phyloP scores from a whole-genome alignment of 2,329 filamentous ascomycete species.

The Arthrinium puccinioides region DNA sequence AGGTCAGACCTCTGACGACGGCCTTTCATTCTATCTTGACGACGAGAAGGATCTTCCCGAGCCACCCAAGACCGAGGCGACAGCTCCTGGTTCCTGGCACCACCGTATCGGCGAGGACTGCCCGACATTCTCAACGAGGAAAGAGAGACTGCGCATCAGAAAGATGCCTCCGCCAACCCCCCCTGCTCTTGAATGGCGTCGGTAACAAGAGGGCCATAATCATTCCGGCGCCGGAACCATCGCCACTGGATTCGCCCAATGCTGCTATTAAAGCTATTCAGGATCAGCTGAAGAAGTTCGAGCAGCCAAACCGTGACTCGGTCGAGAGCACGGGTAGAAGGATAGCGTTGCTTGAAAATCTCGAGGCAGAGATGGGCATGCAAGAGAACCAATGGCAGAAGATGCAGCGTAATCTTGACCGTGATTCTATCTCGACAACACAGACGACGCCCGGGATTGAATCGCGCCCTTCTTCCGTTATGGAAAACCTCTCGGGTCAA shows the following conservation, averaged over 20 bases:
- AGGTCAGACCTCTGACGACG: conserved; percentile 11
- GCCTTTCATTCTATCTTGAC: conserved; percentile 17
- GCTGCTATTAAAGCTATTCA: conserved; percentile 43
- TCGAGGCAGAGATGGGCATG: conserved; percentile 55
- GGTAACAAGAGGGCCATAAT: conserved; percentile 33
- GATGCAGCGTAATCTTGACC: conserved; percentile 44
- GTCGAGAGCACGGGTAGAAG: conserved; percentile 32
- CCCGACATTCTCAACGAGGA: conserved; percentile 51
- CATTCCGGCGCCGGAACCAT: conserved; percentile 40
- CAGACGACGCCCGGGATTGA: conserved; percentile 23
- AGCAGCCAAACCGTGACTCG: conserved; percentile 29
- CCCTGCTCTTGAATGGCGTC: conserved; percentile 40
- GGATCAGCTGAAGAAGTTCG: conserved; percentile 42
- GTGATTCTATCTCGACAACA: conserved; percentile 43
- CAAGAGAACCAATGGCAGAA: conserved; percentile 54
- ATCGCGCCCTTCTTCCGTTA: conserved; percentile 19
- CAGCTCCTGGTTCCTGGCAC: conserved; percentile 35
- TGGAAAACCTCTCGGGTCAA: conserved; percentile 7
- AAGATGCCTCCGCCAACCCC: conserved; percentile 50
- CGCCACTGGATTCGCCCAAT: conserved; percentile 44
- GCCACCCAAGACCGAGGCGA: conserved; percentile 8
- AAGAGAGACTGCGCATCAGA: conserved; percentile 34
- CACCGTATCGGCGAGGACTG: conserved; percentile 50
- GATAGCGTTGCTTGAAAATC: conserved; percentile 45
- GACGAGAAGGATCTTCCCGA: conserved; percentile 13